Conservation (phyloP, 805 yeast genomes). For the Monosporozyma unispora region DNA sequence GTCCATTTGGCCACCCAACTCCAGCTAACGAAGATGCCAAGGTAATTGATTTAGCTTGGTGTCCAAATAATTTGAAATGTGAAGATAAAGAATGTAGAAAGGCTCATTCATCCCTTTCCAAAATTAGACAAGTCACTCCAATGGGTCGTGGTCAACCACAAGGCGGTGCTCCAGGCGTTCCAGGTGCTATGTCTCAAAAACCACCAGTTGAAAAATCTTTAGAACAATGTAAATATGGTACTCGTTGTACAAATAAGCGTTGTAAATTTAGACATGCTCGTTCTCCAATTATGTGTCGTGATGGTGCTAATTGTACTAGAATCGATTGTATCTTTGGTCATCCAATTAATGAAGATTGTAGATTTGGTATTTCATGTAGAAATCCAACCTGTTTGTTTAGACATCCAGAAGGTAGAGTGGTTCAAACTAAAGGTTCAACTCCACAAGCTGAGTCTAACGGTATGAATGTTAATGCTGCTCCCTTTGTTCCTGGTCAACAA, state of each 20-base stretch:
- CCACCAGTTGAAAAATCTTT: conserved; percentile 42
- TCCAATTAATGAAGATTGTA: conserved; percentile 72
- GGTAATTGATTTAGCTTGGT: conserved; percentile 65
- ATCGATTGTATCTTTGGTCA: conserved; percentile 77
- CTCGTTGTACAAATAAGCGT: conserved; percentile 62
- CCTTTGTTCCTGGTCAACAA: conserved; percentile 12
- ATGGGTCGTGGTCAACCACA: conserved; percentile 8
- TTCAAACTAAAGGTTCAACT: conserved; percentile 17
- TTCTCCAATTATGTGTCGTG: conserved; percentile 66
- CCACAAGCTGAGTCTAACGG: not conserved
- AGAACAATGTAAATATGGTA: conserved; percentile 77
- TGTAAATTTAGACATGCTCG: conserved; percentile 85
- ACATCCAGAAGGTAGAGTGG: conserved; percentile 72
- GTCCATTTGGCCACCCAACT: conserved; percentile 90
- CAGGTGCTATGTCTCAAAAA: conserved; percentile 10
- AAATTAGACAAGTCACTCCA: conserved; percentile 33
- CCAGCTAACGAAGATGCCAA: conserved; percentile 71
- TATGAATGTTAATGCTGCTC: conserved; percentile 18
- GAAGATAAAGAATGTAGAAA: conserved; percentile 50
- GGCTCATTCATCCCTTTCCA: conserved; percentile 76
- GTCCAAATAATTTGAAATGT: conserved; percentile 62
- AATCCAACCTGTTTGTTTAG: conserved; percentile 62
- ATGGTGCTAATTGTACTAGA: conserved; percentile 69
- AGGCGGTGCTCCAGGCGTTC: not conserved
- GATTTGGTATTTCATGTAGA: conserved; percentile 67